Evolutionary conservation across 2,329 filamentous ascomycete genomes (phyloP), one percentile per base, ranked within the genome.

Genomic region (Fusarium siculi): DNA sequence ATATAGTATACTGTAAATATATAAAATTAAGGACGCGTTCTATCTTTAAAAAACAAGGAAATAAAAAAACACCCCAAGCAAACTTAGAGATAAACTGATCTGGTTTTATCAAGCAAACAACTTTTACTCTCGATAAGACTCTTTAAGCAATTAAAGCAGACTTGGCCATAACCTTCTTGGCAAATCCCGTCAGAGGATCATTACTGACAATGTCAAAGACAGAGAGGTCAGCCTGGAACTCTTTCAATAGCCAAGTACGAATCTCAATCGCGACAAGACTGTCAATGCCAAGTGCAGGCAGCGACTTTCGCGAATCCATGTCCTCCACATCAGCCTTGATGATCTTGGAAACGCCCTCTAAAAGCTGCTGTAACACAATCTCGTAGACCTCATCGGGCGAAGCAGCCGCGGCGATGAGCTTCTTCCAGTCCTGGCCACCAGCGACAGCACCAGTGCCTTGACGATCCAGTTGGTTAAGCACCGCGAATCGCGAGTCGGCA

Each of bases 51-150:
- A n/a, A 16, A 16, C 2, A 9, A 21, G 23, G 5, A 18, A 50
- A 36, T 7, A 36, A 7, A 4, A 18, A 15, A 25, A 36, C 7
- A 12, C 5, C 3, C 8, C 0, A 14, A 15, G 4, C 7, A 2
- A 15, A 25, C 18, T 4, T 8, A 10, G 4, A 19, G 0, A 15
- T 9, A 1, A 0, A 25, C 0, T 2, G 6, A 12, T 37, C 4
- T 4, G 1, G 6, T 1, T 0, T 2, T 2, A 19, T 3, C 7
- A 1, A 1, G 18, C 5, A 1, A 4, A 2, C 5, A 37, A 12
- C 18, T 12, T 53, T 39, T 2, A 21, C 3, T 2, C 0, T 11
- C 3, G 0, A 25, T 2, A 8, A 8, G 2, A 1, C 19, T 12
- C 2, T 28, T 19, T 5, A 54, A 7, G 36, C 36, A 14, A 19